Evolutionary conservation across 176 grass and related monocot genomes (phyloP), one percentile per base, ranked within the genome.

Genomic region (Typha latifolia): DNA sequence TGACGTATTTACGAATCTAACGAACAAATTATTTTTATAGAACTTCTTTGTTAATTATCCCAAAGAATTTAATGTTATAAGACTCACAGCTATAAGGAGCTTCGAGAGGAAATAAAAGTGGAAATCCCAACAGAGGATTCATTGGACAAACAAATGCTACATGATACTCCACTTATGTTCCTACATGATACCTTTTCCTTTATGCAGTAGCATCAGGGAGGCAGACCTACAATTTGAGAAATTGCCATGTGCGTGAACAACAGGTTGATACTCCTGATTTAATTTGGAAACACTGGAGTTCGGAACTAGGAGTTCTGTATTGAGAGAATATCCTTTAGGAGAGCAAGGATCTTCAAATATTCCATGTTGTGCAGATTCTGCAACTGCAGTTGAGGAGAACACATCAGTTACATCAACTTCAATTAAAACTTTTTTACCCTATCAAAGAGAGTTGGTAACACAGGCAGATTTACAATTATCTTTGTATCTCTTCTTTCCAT

Each of bases 261-360:
- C 48, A 75, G 55, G 66, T 63, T 77, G 73, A 52, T 82, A 67
- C 26, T 84, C 77, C 52, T 69, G 23, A 61, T 80, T 75, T 15
- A 62, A 78, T 62, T 73, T 75, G 57, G 72, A 81, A 52, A 59
- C 26, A 63, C 26, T 14, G 12, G 12, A 62, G 3, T 20, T 78
- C 22, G 19, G 68, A 52, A 62, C 32, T 66, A 67, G 69, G 48
- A 74, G 69, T 70, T 85, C 34, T 31, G 63, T 63, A 49, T 74
- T 80, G 64, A 3, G 81, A 81, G 77, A 78, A 72, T 78, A 86
- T 71, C 80, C 82, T 77, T 86, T 96, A 26, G 88, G 93, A 68
- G 86, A 66, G 73, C 93, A 96, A 62, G 88, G 88, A 82, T 96
- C 81, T 75, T 73, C 69, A 82, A 80, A 12, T 59, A 64, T 80